These are phyloP conservation scores for Fraxinus paxiana DNA, from an alignment of 305 asterid genomes.

Conservation along the genomic window DNA sequence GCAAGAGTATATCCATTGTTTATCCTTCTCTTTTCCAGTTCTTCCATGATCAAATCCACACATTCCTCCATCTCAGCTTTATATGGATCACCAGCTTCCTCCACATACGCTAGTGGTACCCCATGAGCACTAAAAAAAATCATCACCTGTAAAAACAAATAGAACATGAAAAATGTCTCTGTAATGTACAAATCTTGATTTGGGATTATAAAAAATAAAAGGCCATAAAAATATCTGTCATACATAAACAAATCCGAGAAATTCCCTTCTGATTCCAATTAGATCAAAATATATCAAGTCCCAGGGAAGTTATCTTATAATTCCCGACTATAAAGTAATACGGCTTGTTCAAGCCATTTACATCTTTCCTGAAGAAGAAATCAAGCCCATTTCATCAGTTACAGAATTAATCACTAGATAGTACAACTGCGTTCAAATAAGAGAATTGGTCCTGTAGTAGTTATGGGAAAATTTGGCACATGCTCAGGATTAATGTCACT, in stretches of 20 bases:
- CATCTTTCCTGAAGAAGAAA: not conserved
- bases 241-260: not conserved
- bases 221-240: not conserved
- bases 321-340: not conserved
- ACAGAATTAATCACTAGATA: not conserved
- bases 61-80: conserved; percentile 99
- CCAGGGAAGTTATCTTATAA: not conserved
- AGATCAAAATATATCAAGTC: not conserved
- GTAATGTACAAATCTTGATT: not conserved
- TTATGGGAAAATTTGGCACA: not conserved
- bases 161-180: not conserved
- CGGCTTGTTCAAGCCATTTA: not conserved
- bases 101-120: conserved; percentile 97
- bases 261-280: not conserved
- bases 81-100: conserved; percentile 99
- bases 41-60: conserved; percentile 96
- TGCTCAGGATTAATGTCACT: not conserved
- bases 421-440: not conserved
- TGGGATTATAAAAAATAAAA: not conserved
- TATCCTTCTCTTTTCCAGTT: conserved; percentile 69
- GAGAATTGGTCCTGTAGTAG: not conserved
- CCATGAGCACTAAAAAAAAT: conserved; percentile 98
- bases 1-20: conserved; percentile 79
- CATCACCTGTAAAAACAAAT: conserved; percentile 65
- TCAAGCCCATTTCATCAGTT: not conserved